Percentiles rank a stretch among this genome's conserved stretches.
Evolutionary conservation across 1,284 basidiomycete species (phyloP).

Genomic region (Apiotrichum sp.): DNA sequence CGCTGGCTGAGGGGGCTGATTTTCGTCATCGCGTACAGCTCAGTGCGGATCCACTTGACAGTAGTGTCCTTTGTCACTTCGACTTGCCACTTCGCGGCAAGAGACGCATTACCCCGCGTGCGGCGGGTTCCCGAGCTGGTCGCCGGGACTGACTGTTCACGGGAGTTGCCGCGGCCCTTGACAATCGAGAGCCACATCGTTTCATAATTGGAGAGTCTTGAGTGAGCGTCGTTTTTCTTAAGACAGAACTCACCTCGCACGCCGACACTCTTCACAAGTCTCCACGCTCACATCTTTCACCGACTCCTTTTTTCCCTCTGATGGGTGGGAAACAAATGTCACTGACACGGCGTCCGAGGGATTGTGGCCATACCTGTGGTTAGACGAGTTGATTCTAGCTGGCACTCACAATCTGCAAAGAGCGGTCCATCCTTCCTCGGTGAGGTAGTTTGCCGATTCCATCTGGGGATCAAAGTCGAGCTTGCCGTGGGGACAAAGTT

Average conservation of each 20-base stretch:
- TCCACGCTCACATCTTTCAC: constrained; percentile 1
- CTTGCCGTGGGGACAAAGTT: constrained; percentile 33
- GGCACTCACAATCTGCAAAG: constrained; percentile 23
- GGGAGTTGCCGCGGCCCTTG: neutral
- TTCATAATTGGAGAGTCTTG: constrained; percentile 17
- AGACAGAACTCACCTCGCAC: constrained; percentile 2
- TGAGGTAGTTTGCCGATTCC: constrained; percentile 16
- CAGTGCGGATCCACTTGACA: constrained; percentile 30
- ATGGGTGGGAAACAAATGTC: constrained; percentile 7
- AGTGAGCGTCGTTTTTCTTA: neutral
- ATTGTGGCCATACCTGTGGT: constrained; percentile 18
- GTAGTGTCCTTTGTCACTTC: constrained; percentile 22
- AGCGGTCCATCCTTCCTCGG: constrained; percentile 21
- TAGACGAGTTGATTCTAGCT: neutral
- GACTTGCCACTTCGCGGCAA: constrained; percentile 8
- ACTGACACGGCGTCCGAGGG: constrained; percentile 17
- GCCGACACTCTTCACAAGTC: constrained; percentile 14
- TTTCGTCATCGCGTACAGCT: constrained; percentile 18
- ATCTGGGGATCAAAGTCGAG: constrained; percentile 34
- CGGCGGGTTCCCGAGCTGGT: neutral
- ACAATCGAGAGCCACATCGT: constrained; percentile 17
- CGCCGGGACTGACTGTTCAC: neutral
- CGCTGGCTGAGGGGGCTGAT: constrained; percentile 29
- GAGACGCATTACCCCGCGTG: neutral
- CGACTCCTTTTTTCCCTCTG: neutral